Base-by-base conservation (phyloP, 805 yeast genomes). In the Blastobotrys terrestris region DNA sequence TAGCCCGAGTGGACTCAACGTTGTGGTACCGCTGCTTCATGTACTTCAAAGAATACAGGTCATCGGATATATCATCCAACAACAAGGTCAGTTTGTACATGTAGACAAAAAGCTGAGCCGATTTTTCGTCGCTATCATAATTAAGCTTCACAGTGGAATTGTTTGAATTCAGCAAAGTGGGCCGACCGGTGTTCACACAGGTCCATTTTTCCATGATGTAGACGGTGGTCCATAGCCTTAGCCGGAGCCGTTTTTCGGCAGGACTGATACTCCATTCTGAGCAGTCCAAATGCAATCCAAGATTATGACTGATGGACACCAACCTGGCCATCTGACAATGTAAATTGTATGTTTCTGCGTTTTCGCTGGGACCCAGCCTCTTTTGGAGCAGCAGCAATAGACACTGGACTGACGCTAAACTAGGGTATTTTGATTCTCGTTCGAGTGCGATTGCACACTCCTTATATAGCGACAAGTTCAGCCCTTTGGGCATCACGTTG, bases 181-280 rank as follows among this genome's bases (percentile, higher is more conserved):
- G 74, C 20, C 69, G 60, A 11, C 73, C 72, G 2, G 65, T 50
- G 26, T 59, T 59, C 3, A 64, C 62, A 1, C 71, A 60, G 2
- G 60, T 54, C 74, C 74, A 71, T 51, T 67, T 67, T 51, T 71
- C 75, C 46, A 62, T 61, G 14, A 63, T 63, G 45, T 58, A 69
- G n/a, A 64, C 60, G 0, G 64, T 60, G 41, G 71, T 67, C 71
- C 72, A 67, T 15, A 70, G 56, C 15, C 70, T 53, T 5, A 58
- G 55, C 14, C 75, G 56, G 2, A 70, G 55, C 22, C 58, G 50
- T 48, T 67, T 70, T 35, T 62, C 67, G 40, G 62, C 59, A 11
- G 56, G 59, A 2, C 68, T 61, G 31, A 71, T 66, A 14, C 58
- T 57, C 74, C 75, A 71, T 21, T 53, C 39, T 4, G 63, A 39